phyloP scores from a whole-genome alignment of 2,329 filamentous ascomycete genomes.

The Fusarium sacchari region DNA sequence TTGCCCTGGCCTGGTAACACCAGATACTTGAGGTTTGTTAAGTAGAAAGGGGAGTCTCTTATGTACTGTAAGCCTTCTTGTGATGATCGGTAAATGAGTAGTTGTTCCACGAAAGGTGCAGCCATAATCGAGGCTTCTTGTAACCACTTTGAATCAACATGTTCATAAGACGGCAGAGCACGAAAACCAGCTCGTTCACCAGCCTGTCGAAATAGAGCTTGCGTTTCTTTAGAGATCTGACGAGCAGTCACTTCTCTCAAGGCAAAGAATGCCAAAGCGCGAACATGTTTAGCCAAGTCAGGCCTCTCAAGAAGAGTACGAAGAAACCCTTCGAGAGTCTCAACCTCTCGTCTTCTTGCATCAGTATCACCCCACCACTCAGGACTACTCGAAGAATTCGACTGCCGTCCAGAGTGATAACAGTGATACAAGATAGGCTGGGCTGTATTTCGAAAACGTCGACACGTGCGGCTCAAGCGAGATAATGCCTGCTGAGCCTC shows the following conservation, averaged over 20 bases:
- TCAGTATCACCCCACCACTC: conserved; percentile 24
- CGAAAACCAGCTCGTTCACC: conserved; percentile 41
- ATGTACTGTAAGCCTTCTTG: conserved; percentile 41
- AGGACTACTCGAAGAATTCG: conserved; percentile 14
- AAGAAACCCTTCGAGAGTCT: conserved; percentile 37
- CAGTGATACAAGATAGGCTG: conserved; percentile 43
- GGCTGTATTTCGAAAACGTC: conserved; percentile 32
- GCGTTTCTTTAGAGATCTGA: conserved; percentile 28
- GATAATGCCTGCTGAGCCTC: conserved; percentile 41
- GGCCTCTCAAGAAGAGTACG: conserved; percentile 39
- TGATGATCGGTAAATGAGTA: conserved; percentile 43
- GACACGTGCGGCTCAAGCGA: conserved; percentile 42
- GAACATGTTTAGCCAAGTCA: conserved; percentile 40
- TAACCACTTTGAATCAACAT: conserved; percentile 43
- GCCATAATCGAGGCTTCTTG: conserved; percentile 45
- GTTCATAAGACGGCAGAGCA: conserved; percentile 35
- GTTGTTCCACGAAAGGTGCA: conserved; percentile 40
- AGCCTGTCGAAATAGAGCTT: conserved; percentile 41
- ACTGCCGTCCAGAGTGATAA: conserved; percentile 38
- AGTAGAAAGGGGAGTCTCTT: conserved; percentile 41
- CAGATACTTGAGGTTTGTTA: conserved; percentile 44
- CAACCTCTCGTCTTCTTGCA: conserved; percentile 24
- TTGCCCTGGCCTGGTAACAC: conserved; percentile 40
- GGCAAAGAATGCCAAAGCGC: conserved; percentile 41
- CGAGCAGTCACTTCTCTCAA: conserved; percentile 21